Evolutionary conservation across 768 basidiomycete genomes (phyloP).

Genomic region (Naganishia randhawae): DNA sequence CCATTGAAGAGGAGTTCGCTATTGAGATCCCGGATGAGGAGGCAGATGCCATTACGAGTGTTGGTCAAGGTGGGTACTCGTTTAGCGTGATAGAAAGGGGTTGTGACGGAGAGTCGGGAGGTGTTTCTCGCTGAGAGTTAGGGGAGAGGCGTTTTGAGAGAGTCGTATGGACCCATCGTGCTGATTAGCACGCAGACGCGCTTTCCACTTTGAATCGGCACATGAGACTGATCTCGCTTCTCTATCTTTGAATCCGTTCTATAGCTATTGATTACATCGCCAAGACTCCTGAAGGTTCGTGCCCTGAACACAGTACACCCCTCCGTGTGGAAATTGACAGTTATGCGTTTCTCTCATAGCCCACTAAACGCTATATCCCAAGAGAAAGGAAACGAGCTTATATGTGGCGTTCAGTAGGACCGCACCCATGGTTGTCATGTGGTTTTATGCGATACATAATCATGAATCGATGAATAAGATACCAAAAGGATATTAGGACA

Average conservation of each 20-base stretch:
- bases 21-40: constrained; percentile 98
- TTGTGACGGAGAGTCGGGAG: neutral
- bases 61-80: constrained; percentile 70
- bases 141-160: too few species aligned
- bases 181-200: too few species aligned
- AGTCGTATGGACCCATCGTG: too few species aligned
- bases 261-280: constrained; percentile 90
- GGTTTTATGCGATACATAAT: constrained; percentile 17
- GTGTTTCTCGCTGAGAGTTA: too few species aligned
- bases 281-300: constrained; percentile 52
- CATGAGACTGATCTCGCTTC: neutral
- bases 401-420: constrained; percentile 1
- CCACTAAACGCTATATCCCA: constrained; percentile 4
- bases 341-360: neutral
- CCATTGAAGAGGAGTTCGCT: constrained; percentile 97
- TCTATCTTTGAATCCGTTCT: neutral
- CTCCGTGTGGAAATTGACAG: neutral
- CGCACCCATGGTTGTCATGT: neutral
- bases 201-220: neutral
- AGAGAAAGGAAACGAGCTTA: constrained; percentile 2
- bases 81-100: neutral
- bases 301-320: neutral
- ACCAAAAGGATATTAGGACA: too few species aligned
- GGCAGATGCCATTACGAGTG: constrained; percentile 88
- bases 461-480: constrained; percentile 7